Conservation (phyloP, 2,329 filamentous ascomycete genomes). For the Fusarium tanahbumbuense region DNA sequence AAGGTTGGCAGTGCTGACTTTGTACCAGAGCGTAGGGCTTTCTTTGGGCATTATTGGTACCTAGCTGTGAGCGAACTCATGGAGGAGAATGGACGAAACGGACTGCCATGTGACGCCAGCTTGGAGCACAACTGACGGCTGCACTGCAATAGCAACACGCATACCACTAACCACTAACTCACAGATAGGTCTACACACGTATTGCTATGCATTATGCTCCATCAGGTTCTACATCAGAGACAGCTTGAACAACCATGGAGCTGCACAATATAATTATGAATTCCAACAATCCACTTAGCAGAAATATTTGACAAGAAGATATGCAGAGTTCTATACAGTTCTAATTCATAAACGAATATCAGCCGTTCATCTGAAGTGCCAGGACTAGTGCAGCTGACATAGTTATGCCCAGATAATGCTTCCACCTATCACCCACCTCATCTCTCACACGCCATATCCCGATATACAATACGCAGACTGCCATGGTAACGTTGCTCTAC, state of each 20-base stretch:
- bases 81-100: not conserved
- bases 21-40: not conserved
- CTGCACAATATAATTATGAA: not conserved
- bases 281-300: not conserved
- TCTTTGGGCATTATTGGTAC: not conserved
- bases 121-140: not conserved
- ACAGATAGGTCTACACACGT: not conserved
- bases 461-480: not conserved
- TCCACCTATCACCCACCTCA: not conserved
- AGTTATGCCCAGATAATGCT: not conserved
- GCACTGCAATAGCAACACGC: not conserved
- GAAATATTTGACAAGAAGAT: not conserved
- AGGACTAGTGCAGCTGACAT: not conserved
- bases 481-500: no score
- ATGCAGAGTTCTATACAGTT: not conserved
- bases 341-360: not conserved
- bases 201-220: no score
- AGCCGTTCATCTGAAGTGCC: not conserved
- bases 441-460: not conserved
- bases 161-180: not conserved
- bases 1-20: accelerated
- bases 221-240: not conserved
- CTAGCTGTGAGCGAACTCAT: not conserved
- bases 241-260: not conserved
- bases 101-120: not conserved